phyloP scores from a whole-genome alignment of 352 stramenopile species.

The Phytophthora pistaciae region DNA sequence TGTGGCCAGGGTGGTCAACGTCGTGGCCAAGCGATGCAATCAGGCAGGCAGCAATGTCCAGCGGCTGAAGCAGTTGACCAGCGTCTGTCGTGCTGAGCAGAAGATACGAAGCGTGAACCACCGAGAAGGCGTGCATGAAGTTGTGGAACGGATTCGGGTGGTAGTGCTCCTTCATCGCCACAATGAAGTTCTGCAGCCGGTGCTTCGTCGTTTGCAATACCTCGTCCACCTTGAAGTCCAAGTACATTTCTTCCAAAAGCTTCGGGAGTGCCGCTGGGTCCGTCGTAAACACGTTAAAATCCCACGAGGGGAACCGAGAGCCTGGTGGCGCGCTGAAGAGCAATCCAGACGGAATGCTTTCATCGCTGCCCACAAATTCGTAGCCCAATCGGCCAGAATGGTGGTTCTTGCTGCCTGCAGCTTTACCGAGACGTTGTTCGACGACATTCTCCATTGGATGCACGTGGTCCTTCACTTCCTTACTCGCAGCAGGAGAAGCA shows the following conservation, averaged over 20 bases:
- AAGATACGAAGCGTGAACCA: slow-evolving; percentile 87
- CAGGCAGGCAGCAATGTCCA: slow-evolving; percentile 88
- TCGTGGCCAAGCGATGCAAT: slow-evolving; percentile 92
- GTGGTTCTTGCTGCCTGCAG: slow-evolving; percentile 19
- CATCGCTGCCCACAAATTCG: slow-evolving; percentile 27
- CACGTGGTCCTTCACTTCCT: slow-evolving; percentile 7
- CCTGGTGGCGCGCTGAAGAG: slow-evolving; percentile 39
- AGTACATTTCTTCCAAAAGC: slow-evolving; percentile 78
- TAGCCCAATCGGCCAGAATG: slow-evolving; percentile 45
- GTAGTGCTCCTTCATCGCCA: slow-evolving; percentile 84
- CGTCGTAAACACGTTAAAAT: slow-evolving; percentile 84
- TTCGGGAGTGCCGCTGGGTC: slow-evolving; percentile 61
- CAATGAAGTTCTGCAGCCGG: slow-evolving; percentile 82
- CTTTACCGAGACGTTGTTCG: slow-evolving; percentile 31
- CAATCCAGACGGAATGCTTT: slow-evolving; percentile 22
- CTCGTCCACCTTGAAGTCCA: slow-evolving; percentile 77
- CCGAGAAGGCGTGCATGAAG: slow-evolving; percentile 91
- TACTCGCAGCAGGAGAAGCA: neutral
- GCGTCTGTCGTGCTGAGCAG: slow-evolving; percentile 83
- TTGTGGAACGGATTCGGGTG: slow-evolving; percentile 94
- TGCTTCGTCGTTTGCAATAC: slow-evolving; percentile 66
- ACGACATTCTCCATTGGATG: slow-evolving; percentile 6
- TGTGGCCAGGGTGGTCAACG: slow-evolving; percentile 92
- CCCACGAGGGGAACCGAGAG: slow-evolving; percentile 62
- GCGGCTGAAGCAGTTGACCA: slow-evolving; percentile 71